Evolutionary conservation across 495 filamentous ascomycete species (phyloP), one percentile per base, ranked within the genome.

Genomic region (Penicillium robsamsonii): DNA sequence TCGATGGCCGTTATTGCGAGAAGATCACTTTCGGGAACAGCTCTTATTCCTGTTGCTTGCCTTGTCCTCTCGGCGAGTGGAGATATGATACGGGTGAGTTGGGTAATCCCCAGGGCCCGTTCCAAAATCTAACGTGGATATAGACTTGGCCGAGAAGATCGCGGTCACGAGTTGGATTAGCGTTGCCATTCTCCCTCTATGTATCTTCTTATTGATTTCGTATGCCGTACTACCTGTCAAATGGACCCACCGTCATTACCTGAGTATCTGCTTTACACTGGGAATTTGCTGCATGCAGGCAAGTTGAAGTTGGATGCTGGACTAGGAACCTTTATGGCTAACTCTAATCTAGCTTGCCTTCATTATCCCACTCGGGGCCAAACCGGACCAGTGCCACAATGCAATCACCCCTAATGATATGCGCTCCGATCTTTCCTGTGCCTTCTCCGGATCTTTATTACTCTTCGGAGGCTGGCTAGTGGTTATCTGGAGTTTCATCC

Each of bases 391-490:
- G 79, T 98, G 94, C 65, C 88, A 83, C 63, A 89, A 98, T 62
- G 75, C 78, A 30, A 97, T 98, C 64, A 98, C 94, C 2, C 95
- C 94, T 0, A 87, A 96, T 64, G 90, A 92, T 61, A 96, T 97
- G 92, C 82, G 88, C 62, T 86, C 86, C 11, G 87, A 82, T 64
- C 66, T 85, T 1, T 84, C 87, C 5, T 98, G 95, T 61, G 94
- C 91, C 12, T 86, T 94, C 53, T 96, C 92, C 3, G 94, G 94
- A 12, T 82, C 91, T 11, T 84, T 96, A 58, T 73, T 97, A 13
- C 75, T 96, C 47, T 81, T 87, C 24, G 95, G 94, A 45, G 95
- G 92, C 52, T 90, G 91, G 81, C 78, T 84, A 44, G 86, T 85
- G 24, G 84, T 89, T 4, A 79, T 93, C 62, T 98, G 92, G 92